These are phyloP conservation scores for Metschnikowia kofuensis DNA, from an alignment of 805 yeast genomes.

Conservation along the genomic window DNA sequence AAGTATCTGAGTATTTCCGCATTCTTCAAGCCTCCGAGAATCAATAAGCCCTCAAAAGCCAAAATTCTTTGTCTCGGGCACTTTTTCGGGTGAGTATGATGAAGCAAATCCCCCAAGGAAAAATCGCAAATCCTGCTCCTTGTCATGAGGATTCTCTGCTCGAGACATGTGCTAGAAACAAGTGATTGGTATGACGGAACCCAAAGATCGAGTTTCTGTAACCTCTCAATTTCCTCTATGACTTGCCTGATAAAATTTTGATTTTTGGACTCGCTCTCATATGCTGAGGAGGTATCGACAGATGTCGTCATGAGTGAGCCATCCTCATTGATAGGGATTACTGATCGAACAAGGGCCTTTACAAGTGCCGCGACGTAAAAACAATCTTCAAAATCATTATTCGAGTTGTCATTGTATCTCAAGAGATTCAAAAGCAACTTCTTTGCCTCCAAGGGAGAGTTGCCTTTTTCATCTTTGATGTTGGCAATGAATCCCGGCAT, in stretches of 20 bases:
- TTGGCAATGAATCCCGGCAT: slow-evolving; percentile 61
- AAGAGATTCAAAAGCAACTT: slow-evolving; percentile 66
- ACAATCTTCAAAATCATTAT: slow-evolving; percentile 72
- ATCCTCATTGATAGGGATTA: slow-evolving; percentile 19
- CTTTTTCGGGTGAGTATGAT: slow-evolving; percentile 47
- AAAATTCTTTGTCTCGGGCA: slow-evolving; percentile 54
- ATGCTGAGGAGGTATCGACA: background rate
- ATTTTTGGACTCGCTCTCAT: slow-evolving; percentile 12
- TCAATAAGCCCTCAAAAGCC: slow-evolving; percentile 68
- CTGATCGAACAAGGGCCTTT: slow-evolving; percentile 43
- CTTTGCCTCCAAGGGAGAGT: slow-evolving; percentile 56
- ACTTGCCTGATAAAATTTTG: slow-evolving; percentile 26
- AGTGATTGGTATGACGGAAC: slow-evolving; percentile 66
- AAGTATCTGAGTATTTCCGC: slow-evolving; percentile 57
- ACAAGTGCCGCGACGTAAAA: slow-evolving; percentile 62
- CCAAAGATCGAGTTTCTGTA: slow-evolving; percentile 81
- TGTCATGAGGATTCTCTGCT: slow-evolving; percentile 59
- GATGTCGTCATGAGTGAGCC: slow-evolving; percentile 2
- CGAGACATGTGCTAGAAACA: slow-evolving; percentile 55
- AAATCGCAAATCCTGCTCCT: slow-evolving; percentile 51
- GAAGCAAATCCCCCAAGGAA: slow-evolving; percentile 52
- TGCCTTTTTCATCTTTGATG: slow-evolving; percentile 60
- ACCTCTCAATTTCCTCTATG: slow-evolving; percentile 66
- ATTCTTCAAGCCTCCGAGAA: slow-evolving; percentile 77
- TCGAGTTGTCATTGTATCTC: slow-evolving; percentile 81